A percentile compares a stretch with the other conserved stretches of the same genome.
Conservation (phyloP, 257 asterid species). For the Gynochthodes officinalis region DNA sequence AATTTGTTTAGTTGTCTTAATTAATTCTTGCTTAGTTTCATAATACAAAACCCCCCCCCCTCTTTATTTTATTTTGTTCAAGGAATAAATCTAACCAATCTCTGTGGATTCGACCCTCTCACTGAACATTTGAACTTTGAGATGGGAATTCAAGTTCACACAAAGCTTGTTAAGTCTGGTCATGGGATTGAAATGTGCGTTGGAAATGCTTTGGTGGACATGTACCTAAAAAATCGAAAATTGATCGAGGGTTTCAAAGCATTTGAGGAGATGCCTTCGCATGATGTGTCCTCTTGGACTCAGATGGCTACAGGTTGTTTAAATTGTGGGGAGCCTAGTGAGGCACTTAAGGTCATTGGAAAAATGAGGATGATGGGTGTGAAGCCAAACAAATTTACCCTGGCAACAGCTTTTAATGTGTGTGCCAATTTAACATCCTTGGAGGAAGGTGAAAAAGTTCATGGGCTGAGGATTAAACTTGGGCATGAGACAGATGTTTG, state of each 20-base stretch:
- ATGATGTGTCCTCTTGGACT: constrained; percentile 67
- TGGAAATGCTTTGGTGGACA: constrained; percentile 66
- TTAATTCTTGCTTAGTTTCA: too few species aligned
- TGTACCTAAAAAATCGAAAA: constrained; percentile 56
- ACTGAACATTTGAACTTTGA: constrained; percentile 52
- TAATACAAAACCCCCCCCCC: too few species aligned
- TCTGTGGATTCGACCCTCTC: too few species aligned
- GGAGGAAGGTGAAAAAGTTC: constrained; percentile 59
- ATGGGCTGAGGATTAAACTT: constrained; percentile 45
- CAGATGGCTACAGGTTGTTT: constrained; percentile 67
- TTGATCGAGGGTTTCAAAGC: constrained; percentile 51
- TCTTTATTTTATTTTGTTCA: too few species aligned
- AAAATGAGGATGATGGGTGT: constrained; percentile 58
- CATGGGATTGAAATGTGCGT: constrained; percentile 57
- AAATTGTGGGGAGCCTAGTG: constrained; percentile 51
- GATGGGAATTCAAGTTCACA: constrained; percentile 61
- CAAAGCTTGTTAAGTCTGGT: constrained; percentile 53
- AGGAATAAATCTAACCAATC: too few species aligned
- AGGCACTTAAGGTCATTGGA: constrained; percentile 46
- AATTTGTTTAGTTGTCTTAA: too few species aligned
- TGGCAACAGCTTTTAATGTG: constrained; percentile 59
- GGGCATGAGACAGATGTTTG: constrained; percentile 51
- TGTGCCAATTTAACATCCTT: constrained; percentile 58
- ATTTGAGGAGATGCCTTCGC: constrained; percentile 50
- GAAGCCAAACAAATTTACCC: constrained; percentile 59